Evolutionary conservation across 164 flowering plant genomes (phyloP).

Genomic region (Cinnamomum chago): DNA sequence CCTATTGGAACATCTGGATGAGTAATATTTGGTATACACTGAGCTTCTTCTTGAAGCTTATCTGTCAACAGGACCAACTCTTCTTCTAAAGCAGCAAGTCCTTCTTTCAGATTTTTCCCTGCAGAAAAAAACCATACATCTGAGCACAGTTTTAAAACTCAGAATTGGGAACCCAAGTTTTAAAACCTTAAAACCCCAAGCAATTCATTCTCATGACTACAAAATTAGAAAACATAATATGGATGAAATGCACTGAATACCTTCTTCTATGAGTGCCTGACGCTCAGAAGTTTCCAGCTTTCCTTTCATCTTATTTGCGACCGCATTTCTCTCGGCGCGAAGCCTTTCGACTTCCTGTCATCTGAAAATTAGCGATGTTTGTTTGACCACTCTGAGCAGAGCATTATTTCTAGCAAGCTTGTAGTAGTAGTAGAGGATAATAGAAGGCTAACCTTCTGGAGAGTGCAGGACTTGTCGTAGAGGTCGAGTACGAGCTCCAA

Average conservation of each 20-base stretch:
- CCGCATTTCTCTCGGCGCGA: slow-evolving; percentile 82
- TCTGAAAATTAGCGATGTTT: slow-evolving; percentile 62
- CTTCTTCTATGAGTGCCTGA: slow-evolving; percentile 79
- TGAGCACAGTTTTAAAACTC: too few species aligned
- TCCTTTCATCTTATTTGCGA: slow-evolving; percentile 94
- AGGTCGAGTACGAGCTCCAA: slow-evolving; percentile 76
- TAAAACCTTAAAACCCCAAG: not conserved
- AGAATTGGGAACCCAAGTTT: too few species aligned
- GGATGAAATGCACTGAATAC: slow-evolving; percentile 21
- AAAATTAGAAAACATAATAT: not conserved
- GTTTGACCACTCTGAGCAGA: not conserved
- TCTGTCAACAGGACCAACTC: slow-evolving; percentile 64
- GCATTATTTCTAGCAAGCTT: not conserved
- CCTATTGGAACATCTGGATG: slow-evolving; percentile 94
- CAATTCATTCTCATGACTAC: not conserved
- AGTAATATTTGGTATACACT: slow-evolving; percentile 81
- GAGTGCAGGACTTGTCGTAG: slow-evolving; percentile 46
- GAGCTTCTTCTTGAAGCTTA: slow-evolving; percentile 86
- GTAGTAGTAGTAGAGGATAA: not conserved
- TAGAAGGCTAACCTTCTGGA: slow-evolving; percentile 69
- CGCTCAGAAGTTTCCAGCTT: slow-evolving; percentile 76
- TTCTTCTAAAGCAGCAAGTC: slow-evolving; percentile 60
- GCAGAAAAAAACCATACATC: slow-evolving; percentile 2
- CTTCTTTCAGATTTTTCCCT: slow-evolving; percentile 87
- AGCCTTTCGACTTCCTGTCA: slow-evolving; percentile 94